phyloP scores from a whole-genome alignment of 495 filamentous ascomycete genomes.

The Tuber aestivum region DNA sequence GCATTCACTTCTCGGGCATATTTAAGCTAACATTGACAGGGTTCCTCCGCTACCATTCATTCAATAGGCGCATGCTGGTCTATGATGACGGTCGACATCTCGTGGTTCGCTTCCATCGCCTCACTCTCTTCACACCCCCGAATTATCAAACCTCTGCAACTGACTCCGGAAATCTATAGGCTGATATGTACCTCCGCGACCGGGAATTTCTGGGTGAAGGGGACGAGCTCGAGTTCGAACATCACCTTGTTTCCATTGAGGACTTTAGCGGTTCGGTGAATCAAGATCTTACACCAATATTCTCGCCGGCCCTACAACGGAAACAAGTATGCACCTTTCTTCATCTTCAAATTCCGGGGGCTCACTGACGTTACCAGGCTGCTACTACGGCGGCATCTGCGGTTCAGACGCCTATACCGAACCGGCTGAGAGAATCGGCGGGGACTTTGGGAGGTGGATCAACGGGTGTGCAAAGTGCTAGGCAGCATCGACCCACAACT shows the following conservation, averaged over 20 bases:
- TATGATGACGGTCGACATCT: conserved; percentile 38
- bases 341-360: not conserved
- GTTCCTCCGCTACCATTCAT: conserved; percentile 41
- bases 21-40: conserved; percentile 22
- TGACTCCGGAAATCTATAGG: conserved; percentile 18
- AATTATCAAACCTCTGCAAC: not conserved
- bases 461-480: not conserved
- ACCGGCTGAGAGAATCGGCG: not conserved
- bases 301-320: conserved; percentile 34
- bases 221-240: conserved; percentile 42
- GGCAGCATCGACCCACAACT: not conserved
- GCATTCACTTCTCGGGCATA: not conserved
- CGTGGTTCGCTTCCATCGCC: conserved; percentile 23
- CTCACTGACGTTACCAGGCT: not conserved
- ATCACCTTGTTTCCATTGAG: conserved; percentile 41
- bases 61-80: conserved; percentile 40
- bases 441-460: not conserved
- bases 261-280: conserved; percentile 39
- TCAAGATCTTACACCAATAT: conserved; percentile 38
- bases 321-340: conserved; percentile 19
- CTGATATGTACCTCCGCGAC: conserved; percentile 40
- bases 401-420: not conserved
- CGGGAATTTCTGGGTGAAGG: conserved; percentile 30
- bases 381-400: not conserved
- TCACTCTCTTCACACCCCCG: not conserved